Evolutionary conservation across 2,329 filamentous ascomycete species (phyloP).

Genomic region (Dryadomyces quercus-mongolicae): DNA sequence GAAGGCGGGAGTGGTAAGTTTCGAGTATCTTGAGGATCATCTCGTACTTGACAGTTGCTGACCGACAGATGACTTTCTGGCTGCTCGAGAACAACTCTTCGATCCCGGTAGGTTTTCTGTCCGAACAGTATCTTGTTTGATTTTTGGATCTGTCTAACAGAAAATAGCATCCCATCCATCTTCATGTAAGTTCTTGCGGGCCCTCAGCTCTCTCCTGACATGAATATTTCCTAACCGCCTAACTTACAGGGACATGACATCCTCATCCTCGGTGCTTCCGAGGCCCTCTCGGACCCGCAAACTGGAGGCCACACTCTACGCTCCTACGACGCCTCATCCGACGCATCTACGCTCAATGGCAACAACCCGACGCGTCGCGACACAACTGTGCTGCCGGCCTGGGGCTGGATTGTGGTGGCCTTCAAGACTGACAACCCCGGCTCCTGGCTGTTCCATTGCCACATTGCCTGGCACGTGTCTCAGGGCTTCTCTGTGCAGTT

Average conservation of each 20-base stretch:
- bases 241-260: slow-evolving; percentile 22
- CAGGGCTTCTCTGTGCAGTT: slow-evolving; percentile 40
- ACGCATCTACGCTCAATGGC: slow-evolving; percentile 19
- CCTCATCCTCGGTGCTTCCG: slow-evolving; percentile 19
- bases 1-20: background rate
- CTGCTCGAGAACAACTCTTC: slow-evolving; percentile 22
- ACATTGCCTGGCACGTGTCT: slow-evolving; percentile 37
- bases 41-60: background rate
- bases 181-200: slow-evolving; percentile 14
- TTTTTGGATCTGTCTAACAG: background rate
- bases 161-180: slow-evolving; percentile 17
- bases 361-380: slow-evolving; percentile 36
- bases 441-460: slow-evolving; percentile 35
- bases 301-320: slow-evolving; percentile 8
- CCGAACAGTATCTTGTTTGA: background rate
- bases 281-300: slow-evolving; percentile 9
- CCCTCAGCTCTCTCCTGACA: too few relatives aligned
- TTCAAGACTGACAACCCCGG: slow-evolving; percentile 39
- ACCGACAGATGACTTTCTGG: slow-evolving; percentile 19
- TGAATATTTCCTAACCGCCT: background rate
- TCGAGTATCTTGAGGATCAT: background rate
- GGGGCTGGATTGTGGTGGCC: slow-evolving; percentile 33
- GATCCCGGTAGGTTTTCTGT: slow-evolving; percentile 12
- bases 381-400: slow-evolving; percentile 28
- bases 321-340: slow-evolving; percentile 16